Evolutionary conservation across 306 rosid species (phyloP), one percentile per base, ranked within the genome.

Genomic region (barrel medic (Medicago truncatula)): DNA sequence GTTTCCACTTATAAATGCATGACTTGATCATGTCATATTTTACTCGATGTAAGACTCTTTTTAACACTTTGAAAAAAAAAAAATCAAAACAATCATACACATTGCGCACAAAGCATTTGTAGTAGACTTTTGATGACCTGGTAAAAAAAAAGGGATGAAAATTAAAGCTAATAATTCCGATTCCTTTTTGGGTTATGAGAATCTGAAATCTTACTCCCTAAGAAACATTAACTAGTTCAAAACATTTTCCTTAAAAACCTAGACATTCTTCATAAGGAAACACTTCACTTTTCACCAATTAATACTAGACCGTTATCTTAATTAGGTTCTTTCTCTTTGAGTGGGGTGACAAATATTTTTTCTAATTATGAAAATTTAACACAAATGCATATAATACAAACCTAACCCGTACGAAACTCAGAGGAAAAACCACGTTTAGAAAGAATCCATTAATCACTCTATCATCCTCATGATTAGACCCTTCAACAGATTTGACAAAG

Each of bases 401-500:
- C 67, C 69, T 41, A 67, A 12, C n/a, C 46, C 12, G 73, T 16
- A 49, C 67, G 63, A 72, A 73, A 78, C 66, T 75, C 3, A 1
- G 8, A 16, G 68, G 28, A 69, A 80, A 69, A 28, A 38, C 44
- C 83, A 81, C 81, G 54, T 73, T 74, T 68, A 54, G 58, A 61
- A 84, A n/a, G 50, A 72, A 52, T 8, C 56, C 64, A 68, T 52
- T 54, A 20, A 53, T 25, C 57, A 13, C 85, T n/a, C 44, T 62
- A 47, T 53, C 76, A 60, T 43, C 47, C 43, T 43, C 34, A 46
- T 39, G 74, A 84, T 77, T 56, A 56, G 76, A 84, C 85, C 80
- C 81, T 16, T 53, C 68, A 69, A 62, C 83, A 73, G 63, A 28
- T 84, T 80, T 68, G 65, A 34, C 49, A 38, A 69, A 69, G 11